These are phyloP conservation scores for Saccharomycopsis malanga DNA, from an alignment of 805 yeast species.

Conservation along the genomic window DNA sequence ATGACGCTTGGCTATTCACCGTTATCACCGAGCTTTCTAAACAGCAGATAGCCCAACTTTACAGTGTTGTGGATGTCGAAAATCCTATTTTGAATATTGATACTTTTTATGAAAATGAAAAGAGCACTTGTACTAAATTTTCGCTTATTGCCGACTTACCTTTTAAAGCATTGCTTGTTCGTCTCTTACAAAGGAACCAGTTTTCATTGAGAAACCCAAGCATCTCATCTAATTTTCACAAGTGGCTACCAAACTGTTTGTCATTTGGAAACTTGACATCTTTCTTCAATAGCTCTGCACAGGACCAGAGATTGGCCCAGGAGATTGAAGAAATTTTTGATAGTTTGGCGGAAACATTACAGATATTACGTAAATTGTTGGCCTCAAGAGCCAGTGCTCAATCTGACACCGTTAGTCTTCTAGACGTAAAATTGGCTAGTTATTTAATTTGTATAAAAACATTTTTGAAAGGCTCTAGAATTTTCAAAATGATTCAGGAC, in stretches of 20 bases:
- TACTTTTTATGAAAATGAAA: background rate
- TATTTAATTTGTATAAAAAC: conserved; percentile 16
- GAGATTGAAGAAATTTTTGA: conserved; percentile 10
- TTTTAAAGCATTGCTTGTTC: conserved; percentile 6
- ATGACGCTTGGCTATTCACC: conserved; percentile 35
- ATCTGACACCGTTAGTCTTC: too few species aligned
- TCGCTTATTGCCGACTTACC: conserved; percentile 3
- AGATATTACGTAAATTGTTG: background rate
- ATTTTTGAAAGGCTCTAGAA: conserved; percentile 13
- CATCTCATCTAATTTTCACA: conserved; percentile 14
- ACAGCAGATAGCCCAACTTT: conserved; percentile 7
- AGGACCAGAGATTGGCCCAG: conserved; percentile 5
- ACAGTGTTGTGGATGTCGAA: background rate
- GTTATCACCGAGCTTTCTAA: conserved; percentile 20
- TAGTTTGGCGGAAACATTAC: background rate
- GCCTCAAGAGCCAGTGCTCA: too few species aligned
- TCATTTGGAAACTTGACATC: background rate
- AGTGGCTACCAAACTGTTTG: conserved; percentile 9
- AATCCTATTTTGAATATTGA: background rate
- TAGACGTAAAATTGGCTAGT: conserved; percentile 13
- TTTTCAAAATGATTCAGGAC: conserved; percentile 7
- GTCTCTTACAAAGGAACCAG: conserved; percentile 13
- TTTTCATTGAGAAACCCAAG: conserved; percentile 17
- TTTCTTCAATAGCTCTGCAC: too few species aligned
- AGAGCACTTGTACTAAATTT: too few species aligned